Evolutionary conservation across 352 stramenopile genomes (phyloP), one percentile per base, ranked within the genome.

Genomic region (Pythium aristosporum): DNA sequence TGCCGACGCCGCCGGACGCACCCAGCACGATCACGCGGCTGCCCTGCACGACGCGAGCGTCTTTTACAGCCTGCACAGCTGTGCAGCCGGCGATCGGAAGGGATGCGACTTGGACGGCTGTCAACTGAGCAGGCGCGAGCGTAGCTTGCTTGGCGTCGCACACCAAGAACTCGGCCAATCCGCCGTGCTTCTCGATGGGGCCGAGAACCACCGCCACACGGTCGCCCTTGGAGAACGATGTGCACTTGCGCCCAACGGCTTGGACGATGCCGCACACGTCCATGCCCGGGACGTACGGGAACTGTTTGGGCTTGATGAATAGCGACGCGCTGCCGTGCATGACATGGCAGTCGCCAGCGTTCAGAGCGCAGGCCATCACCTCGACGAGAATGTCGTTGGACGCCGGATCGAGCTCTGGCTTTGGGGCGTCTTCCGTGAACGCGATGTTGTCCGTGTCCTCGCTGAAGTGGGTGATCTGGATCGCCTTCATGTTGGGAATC

Each of bases 21-120:
- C 89, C 89, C 25, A 95, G 63, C 3, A 96, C 78, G 8, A 96
- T 57, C n/a, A 96, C 74, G 21, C 87, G 69, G 57, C 87, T 77
- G 0, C 80, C 79, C 18, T 57, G 11, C 13, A 63, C 52, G 3
- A 94, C 30, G 1, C 42, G 23, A 5, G 68, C 75, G 32, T 67
- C 61, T 21, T 75, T 71, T 18, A 78, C 49, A 0, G 75, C 72
- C 51, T 76, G 61, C 6, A 87, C 9, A 3, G 68, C 70, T 9
- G 74, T 81, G 21, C 60, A 61, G 2, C 74, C 77, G 10, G 68
- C 74, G 6, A 72, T 73, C 5, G 64, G 57, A 8, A 86, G 50
- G 2, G 68, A 70, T 1, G 72, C 65, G 9, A 72, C 70, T 12
- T 80, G 52, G 5, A 77, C 39, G 0, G 64, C 11, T 10, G 39